phyloP scores from a whole-genome alignment of 1,139 yeast species.

The Arxiozyma telluris region DNA sequence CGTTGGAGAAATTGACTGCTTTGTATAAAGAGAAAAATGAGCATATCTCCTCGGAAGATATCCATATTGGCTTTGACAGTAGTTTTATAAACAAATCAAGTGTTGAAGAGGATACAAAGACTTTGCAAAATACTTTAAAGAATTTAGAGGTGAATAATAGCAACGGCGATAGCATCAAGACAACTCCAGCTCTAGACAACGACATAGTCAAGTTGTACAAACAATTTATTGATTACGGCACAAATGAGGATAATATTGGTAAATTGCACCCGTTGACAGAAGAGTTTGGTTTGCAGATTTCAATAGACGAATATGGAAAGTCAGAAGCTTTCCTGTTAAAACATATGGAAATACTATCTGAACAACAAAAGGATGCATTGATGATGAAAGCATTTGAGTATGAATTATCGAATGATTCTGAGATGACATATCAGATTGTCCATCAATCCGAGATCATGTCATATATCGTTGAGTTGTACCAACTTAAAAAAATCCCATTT shows the following conservation, averaged over 20 bases:
- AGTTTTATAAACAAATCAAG: constrained; percentile 60
- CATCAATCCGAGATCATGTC: constrained; percentile 77
- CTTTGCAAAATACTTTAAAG: constrained; percentile 13
- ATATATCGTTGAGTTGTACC: constrained; percentile 60
- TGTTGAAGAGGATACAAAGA: constrained; percentile 27
- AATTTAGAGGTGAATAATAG: constrained; percentile 1
- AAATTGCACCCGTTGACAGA: constrained; percentile 45
- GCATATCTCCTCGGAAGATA: constrained; percentile 82
- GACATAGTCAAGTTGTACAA: constrained; percentile 3
- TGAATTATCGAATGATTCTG: constrained; percentile 42
- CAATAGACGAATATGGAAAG: constrained; percentile 38
- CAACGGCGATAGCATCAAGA: not conserved
- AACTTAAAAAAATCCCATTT: constrained; percentile 32
- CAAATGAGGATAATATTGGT: constrained; percentile 40
- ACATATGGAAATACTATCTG: constrained; percentile 65
- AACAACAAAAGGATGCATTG: constrained; percentile 84
- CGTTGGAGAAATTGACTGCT: constrained; percentile 51
- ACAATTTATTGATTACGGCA: constrained; percentile 26
- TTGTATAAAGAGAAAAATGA: constrained; percentile 61
- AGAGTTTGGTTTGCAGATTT: constrained; percentile 48
- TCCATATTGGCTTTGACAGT: constrained; percentile 89
- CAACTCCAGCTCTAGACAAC: constrained; percentile 5
- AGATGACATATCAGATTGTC: constrained; percentile 50
- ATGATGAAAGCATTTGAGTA: constrained; percentile 88
- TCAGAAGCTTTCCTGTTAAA: constrained; percentile 44